A percentile compares a stretch with the other conserved stretches of the same genome.
Evolutionary conservation across 2,329 filamentous ascomycete genomes (phyloP).

Genomic region (Cytospora schulzeri): DNA sequence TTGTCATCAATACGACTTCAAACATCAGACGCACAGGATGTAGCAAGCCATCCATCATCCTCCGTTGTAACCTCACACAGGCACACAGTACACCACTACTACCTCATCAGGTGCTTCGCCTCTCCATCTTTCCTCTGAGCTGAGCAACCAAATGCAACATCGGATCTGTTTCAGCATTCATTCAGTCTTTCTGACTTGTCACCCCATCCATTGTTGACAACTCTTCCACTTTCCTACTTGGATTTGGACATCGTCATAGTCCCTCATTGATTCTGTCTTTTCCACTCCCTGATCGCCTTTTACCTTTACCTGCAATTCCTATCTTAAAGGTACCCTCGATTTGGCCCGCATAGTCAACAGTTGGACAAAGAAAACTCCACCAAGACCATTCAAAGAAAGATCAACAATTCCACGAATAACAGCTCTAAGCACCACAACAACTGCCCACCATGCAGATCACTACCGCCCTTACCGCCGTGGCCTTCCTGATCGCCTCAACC

Average conservation of each 20-base stretch:
- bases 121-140: background rate
- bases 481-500: conserved; percentile 11
- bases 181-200: background rate
- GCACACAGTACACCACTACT: too few relatives aligned
- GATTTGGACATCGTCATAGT: too few relatives aligned
- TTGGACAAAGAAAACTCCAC: background rate
- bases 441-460: conserved; percentile 22
- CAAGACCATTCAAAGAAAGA: background rate
- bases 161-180: background rate
- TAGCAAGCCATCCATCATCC: background rate
- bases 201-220: background rate
- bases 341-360: background rate
- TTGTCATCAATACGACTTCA: background rate
- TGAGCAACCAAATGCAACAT: background rate
- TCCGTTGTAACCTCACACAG: background rate
- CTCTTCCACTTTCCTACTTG: background rate
- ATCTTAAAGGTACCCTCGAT: too few relatives aligned
- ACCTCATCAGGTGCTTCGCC: background rate
- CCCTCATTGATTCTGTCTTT: too few relatives aligned
- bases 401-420: background rate
- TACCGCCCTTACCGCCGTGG: conserved; percentile 10
- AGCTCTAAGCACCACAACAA: conserved; percentile 5
- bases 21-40: background rate
- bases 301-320: too few relatives aligned
- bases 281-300: too few relatives aligned